Base-by-base conservation (phyloP, 768 basidiomycete genomes). In the Russula dissimulans region DNA sequence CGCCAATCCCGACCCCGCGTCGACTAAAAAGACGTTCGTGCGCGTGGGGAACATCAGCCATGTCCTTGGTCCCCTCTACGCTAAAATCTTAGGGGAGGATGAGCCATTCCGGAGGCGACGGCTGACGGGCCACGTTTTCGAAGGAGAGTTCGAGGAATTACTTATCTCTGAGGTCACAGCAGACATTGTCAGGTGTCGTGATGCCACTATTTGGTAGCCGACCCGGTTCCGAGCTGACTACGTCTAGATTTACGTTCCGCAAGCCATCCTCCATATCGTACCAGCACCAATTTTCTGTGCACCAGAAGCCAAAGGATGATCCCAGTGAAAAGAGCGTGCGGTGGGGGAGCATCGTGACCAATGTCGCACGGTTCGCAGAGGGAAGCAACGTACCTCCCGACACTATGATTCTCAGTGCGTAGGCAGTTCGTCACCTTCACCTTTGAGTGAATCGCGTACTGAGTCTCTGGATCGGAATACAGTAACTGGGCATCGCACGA, bases 11-110 rank as follows among this genome's bases (percentile, higher is more conserved):
- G 62, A 51, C 22, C 41, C 47, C 8, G 32, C 53, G 5, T 43
- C 62, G n/a, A 61, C 42, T 7, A 39, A 39, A 36, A 56, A 49
- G 59, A 50, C 15, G 29, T 63, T 63, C 42, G 43, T 51, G 38
- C 1, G 34, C 39, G 39, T 63, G 14, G 58, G 49, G 12, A 52
- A 52, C 44, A 46, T 56, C 15, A 31, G 36, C 10, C 53, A 49
- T 12, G 17, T 38, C 36, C 53, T 63, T 11, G 47, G 49, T 8
- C 58, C 53, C 10, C 31, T 60, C 4, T 18, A 47, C 31, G 42
- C 54, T 4, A 60, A 63, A 32, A 42, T 51, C 15, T 15, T 18
- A 22, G 49, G 49, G 11, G 11, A 38, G 12, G 36, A 51, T 3
- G 50, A 51, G 14, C 38, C 14, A 51, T 34, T 38, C 44, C 44